Percentiles rank a stretch among this genome's conserved stretches.
phyloP scores from a whole-genome alignment of 2,329 filamentous ascomycete species.

The Fusarium chuoi region DNA sequence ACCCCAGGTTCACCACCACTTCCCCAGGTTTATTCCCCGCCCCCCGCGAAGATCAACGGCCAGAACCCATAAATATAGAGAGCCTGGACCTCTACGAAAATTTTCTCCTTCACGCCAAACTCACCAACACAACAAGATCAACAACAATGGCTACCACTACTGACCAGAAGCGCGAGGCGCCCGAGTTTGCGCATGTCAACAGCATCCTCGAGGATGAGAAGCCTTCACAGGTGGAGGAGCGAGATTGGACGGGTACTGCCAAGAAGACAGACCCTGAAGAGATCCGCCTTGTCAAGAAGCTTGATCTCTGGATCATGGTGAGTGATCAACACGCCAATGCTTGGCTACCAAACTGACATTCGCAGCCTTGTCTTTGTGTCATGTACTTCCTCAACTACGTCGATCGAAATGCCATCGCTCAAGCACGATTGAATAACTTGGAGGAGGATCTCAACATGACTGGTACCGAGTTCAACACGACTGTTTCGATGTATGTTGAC shows the following conservation, averaged over 20 bases:
- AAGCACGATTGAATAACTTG: slow-evolving; percentile 58
- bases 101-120: neutral
- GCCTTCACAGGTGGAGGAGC: slow-evolving; percentile 21
- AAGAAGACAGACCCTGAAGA: slow-evolving; percentile 54
- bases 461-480: slow-evolving; percentile 65
- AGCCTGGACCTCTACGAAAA: neutral
- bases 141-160: slow-evolving; percentile 14
- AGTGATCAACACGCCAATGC: neutral
- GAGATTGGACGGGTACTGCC: slow-evolving; percentile 52
- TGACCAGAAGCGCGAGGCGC: slow-evolving; percentile 18
- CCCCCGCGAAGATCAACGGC: slow-evolving; percentile 19
- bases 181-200: slow-evolving; percentile 37
- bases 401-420: slow-evolving; percentile 58
- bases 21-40: slow-evolving; percentile 32
- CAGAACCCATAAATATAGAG: slow-evolving; percentile 30
- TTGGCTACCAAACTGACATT: neutral
- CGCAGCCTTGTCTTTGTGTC: slow-evolving; percentile 47
- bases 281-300: slow-evolving; percentile 53
- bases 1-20: slow-evolving; percentile 16
- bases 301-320: slow-evolving; percentile 56
- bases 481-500: slow-evolving; percentile 50
- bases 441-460: slow-evolving; percentile 62
- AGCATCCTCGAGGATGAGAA: slow-evolving; percentile 42
- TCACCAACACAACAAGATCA: neutral
- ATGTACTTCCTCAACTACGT: slow-evolving; percentile 59